phyloP scores from a whole-genome alignment of 495 filamentous ascomycete species.

The Tuber microsphaerosporum region DNA sequence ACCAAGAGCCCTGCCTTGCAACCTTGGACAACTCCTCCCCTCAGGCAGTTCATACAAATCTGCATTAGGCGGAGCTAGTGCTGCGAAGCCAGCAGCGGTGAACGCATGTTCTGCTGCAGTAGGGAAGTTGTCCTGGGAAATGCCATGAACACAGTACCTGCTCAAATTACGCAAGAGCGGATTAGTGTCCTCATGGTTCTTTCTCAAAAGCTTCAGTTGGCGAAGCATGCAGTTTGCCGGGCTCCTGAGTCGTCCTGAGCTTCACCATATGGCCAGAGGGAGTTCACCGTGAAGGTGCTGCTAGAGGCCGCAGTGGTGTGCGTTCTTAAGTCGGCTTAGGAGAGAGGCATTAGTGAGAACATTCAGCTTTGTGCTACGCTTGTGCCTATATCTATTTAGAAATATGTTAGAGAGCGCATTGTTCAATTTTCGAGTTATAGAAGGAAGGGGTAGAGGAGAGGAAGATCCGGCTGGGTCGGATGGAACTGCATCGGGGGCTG shows the following conservation, averaged over 20 bases:
- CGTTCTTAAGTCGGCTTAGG: slow-evolving; percentile 61
- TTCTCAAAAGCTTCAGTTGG: slow-evolving; percentile 68
- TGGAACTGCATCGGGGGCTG: slow-evolving; percentile 19
- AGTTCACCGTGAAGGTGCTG: slow-evolving; percentile 63
- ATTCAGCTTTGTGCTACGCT: slow-evolving; percentile 86
- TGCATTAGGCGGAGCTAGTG: slow-evolving; percentile 83
- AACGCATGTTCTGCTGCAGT: slow-evolving; percentile 92
- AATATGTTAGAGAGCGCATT: slow-evolving; percentile 20
- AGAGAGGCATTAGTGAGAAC: slow-evolving; percentile 96
- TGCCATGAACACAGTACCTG: slow-evolving; percentile 64
- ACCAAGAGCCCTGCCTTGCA: slow-evolving; percentile 90
- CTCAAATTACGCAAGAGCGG: slow-evolving; percentile 69
- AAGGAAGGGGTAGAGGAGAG: neutral
- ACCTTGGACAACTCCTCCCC: slow-evolving; percentile 72
- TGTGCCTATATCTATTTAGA: slow-evolving; percentile 77
- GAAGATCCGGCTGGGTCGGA: slow-evolving; percentile 16
- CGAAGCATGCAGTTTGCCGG: slow-evolving; percentile 85
- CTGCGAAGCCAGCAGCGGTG: slow-evolving; percentile 92
- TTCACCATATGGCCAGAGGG: slow-evolving; percentile 73
- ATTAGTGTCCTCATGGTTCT: slow-evolving; percentile 62
- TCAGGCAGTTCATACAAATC: slow-evolving; percentile 78
- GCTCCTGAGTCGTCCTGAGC: slow-evolving; percentile 76
- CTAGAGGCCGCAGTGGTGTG: slow-evolving; percentile 94
- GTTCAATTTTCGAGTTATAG: neutral
- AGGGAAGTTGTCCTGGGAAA: slow-evolving; percentile 94